Evolutionary conservation across 352 stramenopile genomes (phyloP).

Genomic region (Thalassiosira livingstoniorum): DNA sequence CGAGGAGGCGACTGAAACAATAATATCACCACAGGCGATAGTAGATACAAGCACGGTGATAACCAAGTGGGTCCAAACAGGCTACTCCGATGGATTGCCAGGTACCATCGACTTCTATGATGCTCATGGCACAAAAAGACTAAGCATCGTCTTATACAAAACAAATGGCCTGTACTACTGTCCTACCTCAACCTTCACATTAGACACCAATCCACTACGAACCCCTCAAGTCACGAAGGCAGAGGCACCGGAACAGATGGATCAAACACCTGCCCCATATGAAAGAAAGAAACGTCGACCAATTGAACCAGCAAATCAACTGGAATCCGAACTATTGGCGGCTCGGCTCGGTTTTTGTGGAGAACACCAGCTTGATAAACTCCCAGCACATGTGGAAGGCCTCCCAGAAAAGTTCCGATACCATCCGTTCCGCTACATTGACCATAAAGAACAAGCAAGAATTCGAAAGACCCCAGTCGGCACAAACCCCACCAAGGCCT

Average conservation of each 20-base stretch:
- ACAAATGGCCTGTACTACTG: neutral
- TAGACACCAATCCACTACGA: too few relatives aligned
- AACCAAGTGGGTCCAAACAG: neutral
- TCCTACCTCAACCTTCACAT: neutral
- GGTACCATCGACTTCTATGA: too few relatives aligned
- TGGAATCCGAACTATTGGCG: constrained; percentile 24
- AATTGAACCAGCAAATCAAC: neutral
- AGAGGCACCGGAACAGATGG: neutral
- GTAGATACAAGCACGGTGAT: too few relatives aligned
- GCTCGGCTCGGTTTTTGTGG: constrained; percentile 15
- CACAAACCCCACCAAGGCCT: neutral
- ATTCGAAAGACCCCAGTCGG: neutral
- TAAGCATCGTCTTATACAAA: neutral
- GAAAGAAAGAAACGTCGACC: neutral
- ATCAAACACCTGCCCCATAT: too few relatives aligned
- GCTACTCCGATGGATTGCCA: neutral
- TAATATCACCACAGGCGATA: constrained; percentile 12
- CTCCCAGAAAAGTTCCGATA: constrained; percentile 2
- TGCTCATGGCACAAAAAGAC: neutral
- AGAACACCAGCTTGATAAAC: constrained; percentile 14
- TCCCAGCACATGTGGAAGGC: neutral
- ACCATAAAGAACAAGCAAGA: constrained; percentile 11
- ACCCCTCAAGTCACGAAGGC: neutral
- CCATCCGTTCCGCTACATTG: constrained; percentile 20
- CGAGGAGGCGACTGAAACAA: constrained; percentile 3